Conservation (phyloP, 2,329 filamentous ascomycete genomes). For the Cryphonectria carpinicola region DNA sequence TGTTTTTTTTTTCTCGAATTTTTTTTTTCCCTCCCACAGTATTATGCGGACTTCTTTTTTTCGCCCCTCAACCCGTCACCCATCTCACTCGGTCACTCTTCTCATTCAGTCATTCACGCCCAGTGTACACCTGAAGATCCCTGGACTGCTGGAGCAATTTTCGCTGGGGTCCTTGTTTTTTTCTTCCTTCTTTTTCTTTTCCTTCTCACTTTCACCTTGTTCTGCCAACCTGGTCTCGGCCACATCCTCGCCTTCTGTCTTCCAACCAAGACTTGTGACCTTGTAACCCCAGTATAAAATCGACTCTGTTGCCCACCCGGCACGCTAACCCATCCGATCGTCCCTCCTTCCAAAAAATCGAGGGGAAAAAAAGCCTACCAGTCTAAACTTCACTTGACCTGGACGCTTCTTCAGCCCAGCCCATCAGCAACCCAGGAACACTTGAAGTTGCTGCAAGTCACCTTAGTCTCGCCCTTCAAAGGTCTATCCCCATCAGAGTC, state of each 20-base stretch:
- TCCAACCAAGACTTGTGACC: constrained; percentile 21
- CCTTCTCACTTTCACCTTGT: constrained; percentile 1
- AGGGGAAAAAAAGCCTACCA: constrained; percentile 23
- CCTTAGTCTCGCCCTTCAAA: constrained; percentile 22
- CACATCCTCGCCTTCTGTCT: constrained; percentile 13
- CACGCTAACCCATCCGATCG: constrained; percentile 30
- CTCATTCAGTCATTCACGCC: constrained; percentile 2
- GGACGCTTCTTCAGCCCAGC: constrained; percentile 13
- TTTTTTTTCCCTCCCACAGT: not conserved
- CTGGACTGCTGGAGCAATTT: constrained; percentile 17
- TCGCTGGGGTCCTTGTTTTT: constrained; percentile 10
- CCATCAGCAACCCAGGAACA: constrained; percentile 9
- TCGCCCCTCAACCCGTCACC: not conserved
- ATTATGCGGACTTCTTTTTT: not conserved
- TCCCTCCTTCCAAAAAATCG: constrained; percentile 28
- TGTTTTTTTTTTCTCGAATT: not conserved
- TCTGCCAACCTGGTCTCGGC: constrained; percentile 19
- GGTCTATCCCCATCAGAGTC: constrained; percentile 27
- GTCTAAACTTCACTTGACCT: constrained; percentile 29
- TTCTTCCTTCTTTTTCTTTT: not conserved
- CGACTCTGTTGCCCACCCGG: constrained; percentile 28
- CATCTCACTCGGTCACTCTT: not conserved
- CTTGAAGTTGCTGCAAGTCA: constrained; percentile 27
- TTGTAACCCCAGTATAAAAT: constrained; percentile 30
- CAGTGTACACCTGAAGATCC: constrained; percentile 14